Conservation (phyloP, 2,329 filamentous ascomycete species). For the Thielaviopsis ethacetica region DNA sequence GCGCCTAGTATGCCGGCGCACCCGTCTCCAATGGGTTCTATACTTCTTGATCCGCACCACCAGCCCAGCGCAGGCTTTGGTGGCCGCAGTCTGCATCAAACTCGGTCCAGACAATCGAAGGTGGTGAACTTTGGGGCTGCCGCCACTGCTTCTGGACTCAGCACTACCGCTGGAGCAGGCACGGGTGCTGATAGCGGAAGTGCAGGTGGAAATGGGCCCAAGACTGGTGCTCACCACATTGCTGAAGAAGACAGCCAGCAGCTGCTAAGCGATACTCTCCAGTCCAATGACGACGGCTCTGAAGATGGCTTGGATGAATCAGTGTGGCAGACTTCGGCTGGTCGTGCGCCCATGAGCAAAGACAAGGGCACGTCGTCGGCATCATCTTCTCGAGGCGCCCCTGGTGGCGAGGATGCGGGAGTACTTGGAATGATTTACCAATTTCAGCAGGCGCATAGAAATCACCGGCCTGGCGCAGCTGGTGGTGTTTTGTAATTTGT, state of each 20-base stretch:
- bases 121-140: not conserved
- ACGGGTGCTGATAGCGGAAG: not conserved
- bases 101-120: constrained; percentile 21
- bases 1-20: constrained; percentile 41
- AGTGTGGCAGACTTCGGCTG: constrained; percentile 41
- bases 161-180: not conserved
- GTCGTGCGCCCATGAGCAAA: constrained; percentile 23
- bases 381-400: not conserved
- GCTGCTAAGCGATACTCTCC: not conserved
- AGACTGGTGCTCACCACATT: not conserved
- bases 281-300: constrained; percentile 30
- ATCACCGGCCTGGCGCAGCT: constrained; percentile 26
- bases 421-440: constrained; percentile 43
- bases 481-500: constrained; percentile 17
- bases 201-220: not conserved
- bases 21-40: constrained; percentile 53
- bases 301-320: constrained; percentile 40
- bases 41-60: constrained; percentile 60
- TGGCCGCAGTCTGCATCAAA: constrained; percentile 29
- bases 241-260: constrained; percentile 1
- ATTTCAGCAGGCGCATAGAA: constrained; percentile 39
- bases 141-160: not conserved
- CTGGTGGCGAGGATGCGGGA: constrained; percentile 31
- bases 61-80: constrained; percentile 39
- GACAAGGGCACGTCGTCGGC: not conserved